These are phyloP conservation scores for Teunomyces barrocoloradensis DNA, from an alignment of 805 yeast genomes.

Conservation along the genomic window DNA sequence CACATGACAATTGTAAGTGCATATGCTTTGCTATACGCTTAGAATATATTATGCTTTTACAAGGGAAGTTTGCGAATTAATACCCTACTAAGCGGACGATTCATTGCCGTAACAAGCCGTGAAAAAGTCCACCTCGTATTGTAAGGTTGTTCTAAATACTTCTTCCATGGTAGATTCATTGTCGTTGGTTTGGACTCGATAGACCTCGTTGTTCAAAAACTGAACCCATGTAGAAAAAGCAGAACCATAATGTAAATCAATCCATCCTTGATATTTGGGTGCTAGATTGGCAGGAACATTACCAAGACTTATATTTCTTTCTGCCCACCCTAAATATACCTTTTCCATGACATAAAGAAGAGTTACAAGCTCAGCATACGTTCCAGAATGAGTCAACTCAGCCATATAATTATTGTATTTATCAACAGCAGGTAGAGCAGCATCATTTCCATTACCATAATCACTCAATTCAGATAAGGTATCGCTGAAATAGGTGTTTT, in stretches of 20 bases:
- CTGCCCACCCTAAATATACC: constrained; percentile 54
- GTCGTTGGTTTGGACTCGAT: constrained; percentile 29
- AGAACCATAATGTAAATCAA: constrained; percentile 49
- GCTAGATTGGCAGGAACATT: constrained; percentile 26
- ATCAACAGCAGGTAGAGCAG: constrained; percentile 19
- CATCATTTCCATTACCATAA: neutral
- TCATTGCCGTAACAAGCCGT: constrained; percentile 40
- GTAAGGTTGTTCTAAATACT: constrained; percentile 32
- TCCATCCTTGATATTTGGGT: constrained; percentile 52
- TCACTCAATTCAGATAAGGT: constrained; percentile 21
- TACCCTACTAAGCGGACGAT: neutral
- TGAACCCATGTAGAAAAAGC: constrained; percentile 48
- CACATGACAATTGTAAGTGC: neutral
- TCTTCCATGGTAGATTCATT: constrained; percentile 12
- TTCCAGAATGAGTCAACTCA: constrained; percentile 21
- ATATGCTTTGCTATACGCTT: neutral
- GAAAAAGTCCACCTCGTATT: constrained; percentile 46
- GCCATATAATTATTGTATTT: constrained; percentile 35
- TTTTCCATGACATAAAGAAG: constrained; percentile 47
- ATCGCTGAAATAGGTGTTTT: constrained; percentile 44
- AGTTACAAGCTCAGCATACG: constrained; percentile 44
- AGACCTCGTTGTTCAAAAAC: constrained; percentile 44
- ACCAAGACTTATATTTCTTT: constrained; percentile 21
- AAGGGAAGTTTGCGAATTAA: neutral
- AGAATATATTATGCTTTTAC: neutral